A percentile compares a stretch with the other conserved stretches of the same genome.
Conservation (phyloP, 108 stramenopile species). For the Mediolabrus comicus region DNA sequence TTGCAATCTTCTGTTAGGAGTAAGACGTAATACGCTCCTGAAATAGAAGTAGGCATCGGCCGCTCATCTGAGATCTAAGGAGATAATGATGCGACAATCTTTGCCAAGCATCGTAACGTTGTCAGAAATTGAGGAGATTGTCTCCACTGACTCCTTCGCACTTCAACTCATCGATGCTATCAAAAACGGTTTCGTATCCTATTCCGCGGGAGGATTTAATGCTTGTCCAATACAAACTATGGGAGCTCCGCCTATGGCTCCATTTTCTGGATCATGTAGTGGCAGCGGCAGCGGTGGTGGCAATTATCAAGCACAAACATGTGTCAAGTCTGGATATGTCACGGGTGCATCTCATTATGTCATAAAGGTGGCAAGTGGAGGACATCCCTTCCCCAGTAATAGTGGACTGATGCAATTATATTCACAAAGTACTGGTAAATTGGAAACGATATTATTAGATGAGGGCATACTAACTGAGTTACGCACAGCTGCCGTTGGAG, state of each 20-base stretch:
- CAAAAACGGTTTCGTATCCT: conserved; percentile 54
- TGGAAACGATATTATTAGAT: conserved; percentile 61
- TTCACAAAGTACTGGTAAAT: conserved; percentile 62
- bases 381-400: conserved; percentile 54
- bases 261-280: conserved; percentile 26
- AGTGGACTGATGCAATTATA: conserved; percentile 67
- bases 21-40: too few relatives aligned
- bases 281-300: conserved; percentile 1
- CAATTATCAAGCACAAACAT: conserved; percentile 58
- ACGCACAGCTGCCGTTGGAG: conserved; percentile 76
- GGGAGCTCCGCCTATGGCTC: conserved; percentile 68
- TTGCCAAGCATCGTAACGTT: conserved; percentile 34
- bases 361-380: conserved; percentile 74
- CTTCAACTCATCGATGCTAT: conserved; percentile 52
- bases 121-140: conserved; percentile 48
- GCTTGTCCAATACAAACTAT: conserved; percentile 69
- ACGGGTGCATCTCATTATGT: conserved; percentile 55
- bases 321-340: conserved; percentile 75
- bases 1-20: too few relatives aligned
- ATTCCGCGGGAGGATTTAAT: conserved; percentile 53
- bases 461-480: conserved; percentile 73
- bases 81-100: neutral
- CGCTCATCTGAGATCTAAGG: too few relatives aligned
- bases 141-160: conserved; percentile 34
- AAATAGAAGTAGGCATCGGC: too few relatives aligned